Conservation (phyloP, 306 rosid species). For the Vicia sativa region DNA sequence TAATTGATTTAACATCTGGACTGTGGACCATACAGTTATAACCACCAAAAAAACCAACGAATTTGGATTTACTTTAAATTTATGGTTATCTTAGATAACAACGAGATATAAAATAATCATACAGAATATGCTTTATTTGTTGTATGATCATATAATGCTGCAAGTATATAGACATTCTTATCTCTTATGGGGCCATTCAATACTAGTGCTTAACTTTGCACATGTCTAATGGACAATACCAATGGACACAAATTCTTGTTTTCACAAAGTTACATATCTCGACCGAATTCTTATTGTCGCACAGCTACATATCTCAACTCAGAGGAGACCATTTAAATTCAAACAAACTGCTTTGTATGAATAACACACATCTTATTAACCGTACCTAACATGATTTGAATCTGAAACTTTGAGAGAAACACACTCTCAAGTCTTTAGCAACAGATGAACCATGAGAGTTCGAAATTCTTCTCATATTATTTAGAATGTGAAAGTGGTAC, state of each 20-base stretch:
- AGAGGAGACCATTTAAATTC: too few species aligned
- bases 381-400: too few species aligned
- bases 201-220: constrained; percentile 35
- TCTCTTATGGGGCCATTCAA: constrained; percentile 41
- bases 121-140: constrained; percentile 29
- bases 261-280: too few species aligned
- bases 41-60: neutral
- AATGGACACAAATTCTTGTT: neutral
- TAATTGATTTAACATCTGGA: constrained; percentile 29
- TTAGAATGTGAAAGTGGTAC: constrained; percentile 25
- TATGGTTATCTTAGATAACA: neutral
- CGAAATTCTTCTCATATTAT: constrained; percentile 16
- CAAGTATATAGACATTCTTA: constrained; percentile 35
- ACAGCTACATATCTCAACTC: too few species aligned
- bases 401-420: too few species aligned
- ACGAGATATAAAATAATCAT: neutral
- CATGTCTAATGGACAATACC: constrained; percentile 40
- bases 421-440: too few species aligned
- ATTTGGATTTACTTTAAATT: neutral
- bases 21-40: constrained; percentile 20
- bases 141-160: constrained; percentile 27
- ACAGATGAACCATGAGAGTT: too few species aligned
- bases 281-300: too few species aligned
- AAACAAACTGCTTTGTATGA: too few species aligned
- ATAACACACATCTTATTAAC: too few species aligned